Base-by-base conservation (phyloP, 164 flowering plant genomes). In the Umbellularia californica region DNA sequence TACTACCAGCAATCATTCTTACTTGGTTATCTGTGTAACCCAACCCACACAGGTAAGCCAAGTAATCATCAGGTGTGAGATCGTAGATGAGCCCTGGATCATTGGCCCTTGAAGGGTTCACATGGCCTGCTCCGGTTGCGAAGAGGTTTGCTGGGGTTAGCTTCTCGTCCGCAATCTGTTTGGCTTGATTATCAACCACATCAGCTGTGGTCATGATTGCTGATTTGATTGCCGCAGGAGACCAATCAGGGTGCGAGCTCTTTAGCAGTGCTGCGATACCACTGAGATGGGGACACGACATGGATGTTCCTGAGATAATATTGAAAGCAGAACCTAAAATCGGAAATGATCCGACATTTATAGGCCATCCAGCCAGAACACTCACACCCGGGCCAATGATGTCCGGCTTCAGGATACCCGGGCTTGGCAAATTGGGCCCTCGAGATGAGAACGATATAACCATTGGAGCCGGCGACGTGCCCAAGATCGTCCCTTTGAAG, bases 401-500 rank as follows among this genome's bases (percentile, higher is more conserved):
- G 72, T 90, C 90, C 0, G 91, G 93, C 70, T 90, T 90, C 24
- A 90, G 65, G 25, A 88, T 86, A 9, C 86, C 90, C 0, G 83
- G 72, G 63, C 63, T 70, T 3, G 20, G 10, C 20, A 5, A 3
- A 55, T 14, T 70, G 1, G 72, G 72, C 19, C 72, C 72, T 51
- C 73, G 24, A 7, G 73, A 70, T 19, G 73, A 70, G 73, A 70
- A 70, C 4, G n/a, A 24, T 22, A 65, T 35, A 52, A 70, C 73
- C 63, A 17, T 27, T 9, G 65, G 73, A 25, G 63, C 5, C 1
- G 64, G 33, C 0, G 70, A 41, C 5, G 33, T 65, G 28, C 87
- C 88, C 2, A 84, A 27, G 0, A 76, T 73, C 9, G 89, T 85
- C 69, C 91, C 91, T 69, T 82, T 74, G 63, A 82, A 88, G 3